These are phyloP conservation scores for Cercospora sp. DNA, from an alignment of 2,329 filamentous ascomycete genomes.

Conservation along the genomic window DNA sequence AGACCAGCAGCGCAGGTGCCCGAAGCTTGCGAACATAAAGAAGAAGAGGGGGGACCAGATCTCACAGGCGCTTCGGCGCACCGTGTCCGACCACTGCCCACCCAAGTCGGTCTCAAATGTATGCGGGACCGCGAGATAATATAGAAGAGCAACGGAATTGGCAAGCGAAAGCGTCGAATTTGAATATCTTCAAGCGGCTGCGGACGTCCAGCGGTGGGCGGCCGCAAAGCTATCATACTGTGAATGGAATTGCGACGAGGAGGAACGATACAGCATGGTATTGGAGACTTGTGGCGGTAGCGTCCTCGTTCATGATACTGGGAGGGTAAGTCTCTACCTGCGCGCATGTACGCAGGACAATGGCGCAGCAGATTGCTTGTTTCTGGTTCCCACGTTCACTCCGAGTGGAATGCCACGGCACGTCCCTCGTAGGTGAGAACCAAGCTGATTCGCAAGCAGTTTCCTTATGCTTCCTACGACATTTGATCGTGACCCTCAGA, in stretches of 20 bases:
- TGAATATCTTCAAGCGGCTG: constrained; percentile 29
- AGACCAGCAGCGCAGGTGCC: background rate
- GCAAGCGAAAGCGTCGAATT: constrained; percentile 17
- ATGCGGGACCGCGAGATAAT: constrained; percentile 5
- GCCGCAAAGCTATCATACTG: constrained; percentile 33
- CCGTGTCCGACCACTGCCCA: background rate
- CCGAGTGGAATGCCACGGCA: background rate
- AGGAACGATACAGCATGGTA: constrained; percentile 45
- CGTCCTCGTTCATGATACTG: constrained; percentile 50
- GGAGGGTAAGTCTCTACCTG: constrained; percentile 44
- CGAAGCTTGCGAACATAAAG: background rate
- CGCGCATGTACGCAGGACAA: constrained; percentile 5
- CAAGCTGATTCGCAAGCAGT: constrained; percentile 35
- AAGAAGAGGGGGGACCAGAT: background rate
- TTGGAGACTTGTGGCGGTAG: constrained; percentile 48
- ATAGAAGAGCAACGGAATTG: background rate
- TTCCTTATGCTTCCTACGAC: constrained; percentile 52
- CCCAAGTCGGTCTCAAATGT: constrained; percentile 10
- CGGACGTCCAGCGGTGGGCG: constrained; percentile 31
- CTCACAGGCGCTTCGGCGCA: constrained; percentile 7
- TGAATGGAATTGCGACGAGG: constrained; percentile 30
- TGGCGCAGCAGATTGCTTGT: background rate
- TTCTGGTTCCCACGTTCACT: background rate
- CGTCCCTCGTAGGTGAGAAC: background rate
- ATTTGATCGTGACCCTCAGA: constrained; percentile 43